These are phyloP conservation scores for Pouteria glomerata DNA, from an alignment of 148 eudicot genomes.

Conservation along the genomic window DNA sequence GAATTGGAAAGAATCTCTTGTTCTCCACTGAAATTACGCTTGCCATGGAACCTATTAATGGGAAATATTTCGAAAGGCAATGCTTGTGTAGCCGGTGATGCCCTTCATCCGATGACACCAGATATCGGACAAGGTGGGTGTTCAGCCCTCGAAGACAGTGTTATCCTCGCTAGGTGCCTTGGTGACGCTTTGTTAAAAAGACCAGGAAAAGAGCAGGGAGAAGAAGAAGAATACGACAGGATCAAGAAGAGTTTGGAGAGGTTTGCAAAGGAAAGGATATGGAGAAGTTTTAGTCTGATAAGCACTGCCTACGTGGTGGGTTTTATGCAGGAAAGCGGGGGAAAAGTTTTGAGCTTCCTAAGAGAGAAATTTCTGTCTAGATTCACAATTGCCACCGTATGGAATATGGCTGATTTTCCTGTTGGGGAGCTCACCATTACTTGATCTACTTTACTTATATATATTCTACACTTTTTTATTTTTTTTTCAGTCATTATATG, in stretches of 20 bases:
- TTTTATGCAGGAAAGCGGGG: constrained; percentile 27
- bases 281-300: constrained; percentile 40
- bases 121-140: constrained; percentile 61
- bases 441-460: too few relatives aligned
- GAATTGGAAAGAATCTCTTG: constrained; percentile 18
- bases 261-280: constrained; percentile 36
- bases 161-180: constrained; percentile 46
- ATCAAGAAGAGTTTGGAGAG: constrained; percentile 34
- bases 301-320: constrained; percentile 33
- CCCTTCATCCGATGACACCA: constrained; percentile 63
- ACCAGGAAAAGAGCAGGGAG: constrained; percentile 3
- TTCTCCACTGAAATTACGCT: constrained; percentile 23
- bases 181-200: constrained; percentile 26
- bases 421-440: constrained; percentile 20
- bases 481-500: too few relatives aligned
- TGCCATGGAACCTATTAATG: constrained; percentile 40
- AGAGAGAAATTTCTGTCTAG: constrained; percentile 21
- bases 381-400: background rate
- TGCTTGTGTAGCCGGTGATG: constrained; percentile 45
- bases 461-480: too few relatives aligned
- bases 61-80: constrained; percentile 33
- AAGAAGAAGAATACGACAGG: constrained; percentile 19
- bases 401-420: constrained; percentile 40
- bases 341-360: constrained; percentile 26
- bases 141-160: constrained; percentile 43